These are phyloP conservation scores for Trichoderma oligosporum DNA, from an alignment of 2,329 filamentous ascomycete genomes.

Conservation along the genomic window DNA sequence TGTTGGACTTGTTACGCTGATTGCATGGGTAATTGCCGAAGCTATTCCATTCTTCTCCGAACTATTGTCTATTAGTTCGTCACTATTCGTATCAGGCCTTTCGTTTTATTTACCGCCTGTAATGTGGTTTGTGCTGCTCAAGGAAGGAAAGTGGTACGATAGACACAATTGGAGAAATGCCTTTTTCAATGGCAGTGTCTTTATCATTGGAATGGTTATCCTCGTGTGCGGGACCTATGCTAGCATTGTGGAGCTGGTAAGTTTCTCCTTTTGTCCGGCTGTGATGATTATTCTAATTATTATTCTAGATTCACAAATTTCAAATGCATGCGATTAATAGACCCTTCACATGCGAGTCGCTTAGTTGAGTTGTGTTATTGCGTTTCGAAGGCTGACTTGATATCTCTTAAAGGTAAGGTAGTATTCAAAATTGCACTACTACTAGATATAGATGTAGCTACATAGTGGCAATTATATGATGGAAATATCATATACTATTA, in stretches of 20 bases:
- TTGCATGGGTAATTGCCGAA: constrained; percentile 68
- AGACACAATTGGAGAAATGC: constrained; percentile 26
- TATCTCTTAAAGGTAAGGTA: neutral
- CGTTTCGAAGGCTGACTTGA: neutral
- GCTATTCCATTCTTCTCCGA: constrained; percentile 69
- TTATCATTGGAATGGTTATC: constrained; percentile 27
- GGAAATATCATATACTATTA: too few species aligned
- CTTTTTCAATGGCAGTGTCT: constrained; percentile 25
- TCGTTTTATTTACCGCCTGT: constrained; percentile 38
- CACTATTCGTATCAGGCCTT: constrained; percentile 44
- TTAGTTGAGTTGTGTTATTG: too few species aligned
- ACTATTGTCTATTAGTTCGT: constrained; percentile 52
- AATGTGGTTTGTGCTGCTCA: constrained; percentile 39
- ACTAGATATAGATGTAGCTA: too few species aligned
- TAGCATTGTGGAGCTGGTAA: constrained; percentile 29
- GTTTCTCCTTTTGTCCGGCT: neutral
- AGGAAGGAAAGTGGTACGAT: constrained; percentile 27
- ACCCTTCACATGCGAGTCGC: constrained; percentile 4
- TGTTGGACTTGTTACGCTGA: constrained; percentile 52
- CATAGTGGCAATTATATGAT: too few species aligned
- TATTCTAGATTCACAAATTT: neutral
- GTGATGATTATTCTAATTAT: neutral
- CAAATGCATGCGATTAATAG: neutral
- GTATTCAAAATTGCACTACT: neutral
- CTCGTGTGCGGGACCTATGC: constrained; percentile 28